phyloP scores from a whole-genome alignment of 2,329 filamentous ascomycete genomes.

The Fusarium sp. region DNA sequence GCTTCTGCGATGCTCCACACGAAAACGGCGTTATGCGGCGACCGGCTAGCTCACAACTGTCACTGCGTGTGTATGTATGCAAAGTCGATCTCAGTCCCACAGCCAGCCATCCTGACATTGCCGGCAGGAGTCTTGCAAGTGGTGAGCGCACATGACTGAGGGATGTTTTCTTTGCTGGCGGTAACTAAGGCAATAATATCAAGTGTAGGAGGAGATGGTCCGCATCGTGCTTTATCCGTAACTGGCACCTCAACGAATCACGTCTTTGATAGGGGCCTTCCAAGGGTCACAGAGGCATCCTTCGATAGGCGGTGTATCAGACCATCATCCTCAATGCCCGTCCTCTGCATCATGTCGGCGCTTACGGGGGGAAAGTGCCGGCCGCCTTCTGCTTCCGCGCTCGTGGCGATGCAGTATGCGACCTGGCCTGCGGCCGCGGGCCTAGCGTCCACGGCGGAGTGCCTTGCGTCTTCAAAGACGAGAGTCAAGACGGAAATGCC shows the following conservation, averaged over 20 bases:
- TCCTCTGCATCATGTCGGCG: conserved; percentile 1
- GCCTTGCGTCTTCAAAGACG: not conserved
- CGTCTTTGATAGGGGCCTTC: not conserved
- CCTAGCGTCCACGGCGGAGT: conserved; percentile 1
- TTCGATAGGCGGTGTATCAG: conserved; percentile 12
- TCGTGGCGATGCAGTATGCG: conserved; percentile 4
- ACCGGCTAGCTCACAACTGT: not conserved
- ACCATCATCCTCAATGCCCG: not conserved
- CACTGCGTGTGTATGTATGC: not conserved
- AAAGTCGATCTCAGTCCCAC: not conserved
- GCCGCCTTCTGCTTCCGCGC: not conserved
- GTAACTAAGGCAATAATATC: not conserved
- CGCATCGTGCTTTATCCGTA: not conserved
- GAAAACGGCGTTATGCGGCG: not conserved
- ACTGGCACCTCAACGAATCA: not conserved
- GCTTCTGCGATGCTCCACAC: not conserved
- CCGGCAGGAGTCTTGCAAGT: not conserved
- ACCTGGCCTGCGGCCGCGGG: conserved; percentile 4
- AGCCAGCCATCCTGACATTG: not conserved
- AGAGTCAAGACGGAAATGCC: not conserved
- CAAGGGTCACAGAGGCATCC: not conserved
- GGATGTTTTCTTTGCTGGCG: not conserved
- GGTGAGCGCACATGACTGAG: not conserved
- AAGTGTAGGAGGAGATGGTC: not conserved
- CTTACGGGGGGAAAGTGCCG: not conserved